Evolutionary conservation across 352 stramenopile species (phyloP).

Genomic region (Pythium chondricola): DNA sequence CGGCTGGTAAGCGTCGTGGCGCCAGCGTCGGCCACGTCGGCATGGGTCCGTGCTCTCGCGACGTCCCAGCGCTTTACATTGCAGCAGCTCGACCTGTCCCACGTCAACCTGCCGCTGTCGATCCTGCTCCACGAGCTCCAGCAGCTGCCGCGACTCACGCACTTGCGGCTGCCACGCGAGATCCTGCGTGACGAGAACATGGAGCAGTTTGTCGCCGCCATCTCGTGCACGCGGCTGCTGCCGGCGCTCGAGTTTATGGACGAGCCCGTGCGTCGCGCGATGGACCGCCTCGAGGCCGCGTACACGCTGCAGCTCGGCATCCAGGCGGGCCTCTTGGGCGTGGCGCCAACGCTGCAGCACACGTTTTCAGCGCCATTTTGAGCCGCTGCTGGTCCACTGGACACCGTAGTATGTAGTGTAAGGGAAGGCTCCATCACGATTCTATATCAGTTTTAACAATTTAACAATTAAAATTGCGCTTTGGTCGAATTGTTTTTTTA

Average conservation of each 20-base stretch:
- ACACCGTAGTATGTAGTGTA: too few relatives aligned
- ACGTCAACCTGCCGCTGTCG: conserved; percentile 43
- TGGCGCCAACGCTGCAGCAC: conserved; percentile 4
- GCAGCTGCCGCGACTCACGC: conserved; percentile 45
- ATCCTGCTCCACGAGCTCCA: conserved; percentile 55
- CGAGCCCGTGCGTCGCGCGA: conserved; percentile 42
- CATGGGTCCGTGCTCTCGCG: conserved; percentile 55
- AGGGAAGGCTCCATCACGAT: too few relatives aligned
- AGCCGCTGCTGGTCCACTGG: too few relatives aligned
- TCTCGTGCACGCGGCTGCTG: conserved; percentile 47
- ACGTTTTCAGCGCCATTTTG: conserved; percentile 16
- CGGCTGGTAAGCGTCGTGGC: conserved; percentile 63
- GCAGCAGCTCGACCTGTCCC: conserved; percentile 58
- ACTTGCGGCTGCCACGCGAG: conserved; percentile 52
- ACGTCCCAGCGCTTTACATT: conserved; percentile 46
- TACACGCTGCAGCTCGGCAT: conserved; percentile 70
- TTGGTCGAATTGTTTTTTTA: neutral
- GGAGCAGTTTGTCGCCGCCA: conserved; percentile 61
- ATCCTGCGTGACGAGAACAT: conserved; percentile 68
- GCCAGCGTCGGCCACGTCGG: conserved; percentile 39
- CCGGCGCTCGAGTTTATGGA: conserved; percentile 50
- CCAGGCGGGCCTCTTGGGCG: conserved; percentile 47
- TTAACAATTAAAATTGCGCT: neutral
- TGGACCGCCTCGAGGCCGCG: conserved; percentile 63
- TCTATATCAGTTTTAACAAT: too few relatives aligned